Percentiles rank a stretch among this genome's conserved stretches.
phyloP scores from a whole-genome alignment of 192 early-diverging fungal genomes.

The Coemansia aciculifera region DNA sequence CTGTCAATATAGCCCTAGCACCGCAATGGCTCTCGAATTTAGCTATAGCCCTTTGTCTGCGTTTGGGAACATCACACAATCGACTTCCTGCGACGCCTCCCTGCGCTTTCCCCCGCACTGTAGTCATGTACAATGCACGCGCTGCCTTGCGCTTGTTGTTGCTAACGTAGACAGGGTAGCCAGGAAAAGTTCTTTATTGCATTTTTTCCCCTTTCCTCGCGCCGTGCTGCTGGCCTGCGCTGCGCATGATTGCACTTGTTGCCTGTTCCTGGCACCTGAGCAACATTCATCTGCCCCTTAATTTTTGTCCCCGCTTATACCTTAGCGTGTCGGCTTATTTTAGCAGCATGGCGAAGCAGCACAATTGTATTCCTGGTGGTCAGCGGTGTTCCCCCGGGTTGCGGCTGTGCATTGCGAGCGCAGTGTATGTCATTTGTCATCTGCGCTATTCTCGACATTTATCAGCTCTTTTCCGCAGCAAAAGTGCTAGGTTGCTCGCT shows the following conservation, averaged over 20 bases:
- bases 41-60: not conserved
- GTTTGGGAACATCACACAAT: not conserved
- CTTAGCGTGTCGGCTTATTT: not conserved
- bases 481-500: not conserved
- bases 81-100: slow-evolving; percentile 6
- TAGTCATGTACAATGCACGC: slow-evolving; percentile 13
- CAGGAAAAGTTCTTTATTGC: not conserved
- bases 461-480: slow-evolving; percentile 2
- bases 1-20: slow-evolving; percentile 2
- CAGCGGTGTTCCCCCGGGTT: slow-evolving; percentile 4
- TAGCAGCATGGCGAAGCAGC: not conserved
- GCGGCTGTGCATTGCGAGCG: not conserved
- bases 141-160: not conserved
- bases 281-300: not conserved
- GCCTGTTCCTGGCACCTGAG: slow-evolving; percentile 1
- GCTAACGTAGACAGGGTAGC: slow-evolving; percentile 10
- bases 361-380: not conserved
- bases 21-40: slow-evolving; percentile 4
- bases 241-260: not conserved
- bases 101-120: slow-evolving; percentile 7
- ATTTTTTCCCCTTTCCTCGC: not conserved
- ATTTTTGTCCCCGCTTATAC: not conserved
- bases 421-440: slow-evolving; percentile 1
- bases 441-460: not conserved
- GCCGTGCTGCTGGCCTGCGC: not conserved